A percentile compares a stretch with the other conserved stretches of the same genome.
Conservation (phyloP, 768 basidiomycete species). For the Trametes punicea region DNA sequence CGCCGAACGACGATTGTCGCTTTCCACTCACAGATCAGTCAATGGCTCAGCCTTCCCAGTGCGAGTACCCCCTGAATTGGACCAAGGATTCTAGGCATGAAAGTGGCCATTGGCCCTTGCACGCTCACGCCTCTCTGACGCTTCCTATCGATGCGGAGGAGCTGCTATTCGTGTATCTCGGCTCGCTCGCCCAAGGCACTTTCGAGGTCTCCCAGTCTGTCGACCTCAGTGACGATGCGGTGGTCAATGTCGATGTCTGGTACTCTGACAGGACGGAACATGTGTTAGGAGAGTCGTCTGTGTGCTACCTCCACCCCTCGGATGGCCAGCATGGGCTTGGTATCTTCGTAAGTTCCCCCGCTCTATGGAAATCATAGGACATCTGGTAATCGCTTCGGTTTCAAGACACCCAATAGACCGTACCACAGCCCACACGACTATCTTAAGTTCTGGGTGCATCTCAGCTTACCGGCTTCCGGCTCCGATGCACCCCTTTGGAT, state of each 20-base stretch:
- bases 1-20: neutral
- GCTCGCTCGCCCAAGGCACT: constrained; percentile 9
- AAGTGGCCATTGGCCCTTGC: neutral
- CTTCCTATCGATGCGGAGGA: constrained; percentile 15
- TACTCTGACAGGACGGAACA: constrained; percentile 17
- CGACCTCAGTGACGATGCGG: constrained; percentile 7
- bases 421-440: constrained; percentile 31
- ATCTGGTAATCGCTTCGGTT: constrained; percentile 16
- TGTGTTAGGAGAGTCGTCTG: constrained; percentile 14
- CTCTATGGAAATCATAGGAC: neutral
- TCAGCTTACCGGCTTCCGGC: constrained; percentile 37
- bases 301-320: constrained; percentile 23
- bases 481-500: constrained; percentile 30
- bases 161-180: constrained; percentile 8
- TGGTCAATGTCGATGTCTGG: constrained; percentile 21
- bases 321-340: constrained; percentile 27
- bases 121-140: constrained; percentile 11
- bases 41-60: neutral
- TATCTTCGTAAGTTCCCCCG: constrained; percentile 26
- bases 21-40: no score
- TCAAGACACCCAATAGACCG: constrained; percentile 21
- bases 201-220: constrained; percentile 15
- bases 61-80: constrained; percentile 10
- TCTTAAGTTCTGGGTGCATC: constrained; percentile 34
- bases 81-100: neutral